Conservation (phyloP, 2,329 filamentous ascomycete genomes). For the Penicillium freii region DNA sequence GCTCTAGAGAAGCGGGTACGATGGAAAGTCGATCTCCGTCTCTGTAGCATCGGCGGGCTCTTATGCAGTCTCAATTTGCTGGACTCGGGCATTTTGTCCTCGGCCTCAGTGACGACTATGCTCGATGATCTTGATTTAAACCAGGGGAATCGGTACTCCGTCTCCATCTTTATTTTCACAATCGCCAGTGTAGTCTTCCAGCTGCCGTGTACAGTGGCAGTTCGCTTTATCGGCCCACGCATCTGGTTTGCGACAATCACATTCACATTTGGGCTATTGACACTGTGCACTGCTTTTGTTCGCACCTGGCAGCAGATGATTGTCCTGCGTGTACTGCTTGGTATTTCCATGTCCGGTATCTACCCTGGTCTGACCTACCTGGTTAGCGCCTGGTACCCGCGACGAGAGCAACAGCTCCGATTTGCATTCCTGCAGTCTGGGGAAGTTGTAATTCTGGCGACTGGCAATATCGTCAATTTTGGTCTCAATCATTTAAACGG, state of each 20-base stretch:
- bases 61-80: slow-evolving; percentile 68
- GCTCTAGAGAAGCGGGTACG: slow-evolving; percentile 51
- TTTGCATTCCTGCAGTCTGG: slow-evolving; percentile 65
- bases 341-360: slow-evolving; percentile 57
- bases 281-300: slow-evolving; percentile 67
- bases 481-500: slow-evolving; percentile 65
- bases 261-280: slow-evolving; percentile 62
- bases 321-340: slow-evolving; percentile 62
- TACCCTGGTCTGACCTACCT: slow-evolving; percentile 48
- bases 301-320: slow-evolving; percentile 69
- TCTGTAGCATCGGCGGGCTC: slow-evolving; percentile 70
- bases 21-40: slow-evolving; percentile 63
- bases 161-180: slow-evolving; percentile 72
- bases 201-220: slow-evolving; percentile 65
- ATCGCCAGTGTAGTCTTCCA: slow-evolving; percentile 67
- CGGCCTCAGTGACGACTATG: slow-evolving; percentile 68
- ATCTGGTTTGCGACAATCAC: slow-evolving; percentile 62
- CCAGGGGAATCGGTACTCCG: slow-evolving; percentile 64
- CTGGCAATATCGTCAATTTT: slow-evolving; percentile 66
- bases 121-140: slow-evolving; percentile 59
- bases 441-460: slow-evolving; percentile 64
- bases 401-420: slow-evolving; percentile 64
- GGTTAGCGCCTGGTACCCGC: slow-evolving; percentile 59
- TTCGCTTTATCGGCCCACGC: slow-evolving; percentile 63
- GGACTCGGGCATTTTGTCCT: slow-evolving; percentile 68